Evolutionary conservation across 139 green algal species (phyloP).

Genomic region (Chlorella ohadii): DNA sequence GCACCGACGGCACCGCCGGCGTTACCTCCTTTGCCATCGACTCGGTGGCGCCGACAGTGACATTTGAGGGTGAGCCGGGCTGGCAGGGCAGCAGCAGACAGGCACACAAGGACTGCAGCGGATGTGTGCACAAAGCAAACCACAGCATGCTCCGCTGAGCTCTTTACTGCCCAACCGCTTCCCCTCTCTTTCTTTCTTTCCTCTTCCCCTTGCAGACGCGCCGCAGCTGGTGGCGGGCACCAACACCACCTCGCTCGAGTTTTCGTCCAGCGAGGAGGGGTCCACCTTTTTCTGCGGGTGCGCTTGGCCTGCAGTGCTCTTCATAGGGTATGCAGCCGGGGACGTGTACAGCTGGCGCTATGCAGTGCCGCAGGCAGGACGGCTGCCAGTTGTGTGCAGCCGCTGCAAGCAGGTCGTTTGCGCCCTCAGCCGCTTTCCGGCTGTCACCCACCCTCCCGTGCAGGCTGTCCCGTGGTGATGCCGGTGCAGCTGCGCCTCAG

Average conservation of each 20-base stretch:
- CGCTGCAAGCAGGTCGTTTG: too few relatives aligned
- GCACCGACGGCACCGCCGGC: neutral
- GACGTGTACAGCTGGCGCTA: too few relatives aligned
- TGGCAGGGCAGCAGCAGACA: too few relatives aligned
- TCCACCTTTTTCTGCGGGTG: slow-evolving; percentile 37
- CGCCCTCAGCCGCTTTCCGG: too few relatives aligned
- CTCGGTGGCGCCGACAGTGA: slow-evolving; percentile 26
- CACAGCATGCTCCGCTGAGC: too few relatives aligned
- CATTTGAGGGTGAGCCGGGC: slow-evolving; percentile 14
- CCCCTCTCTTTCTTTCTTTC: too few relatives aligned
- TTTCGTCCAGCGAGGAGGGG: slow-evolving; percentile 33
- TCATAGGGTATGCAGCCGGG: too few relatives aligned
- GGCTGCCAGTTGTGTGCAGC: neutral
- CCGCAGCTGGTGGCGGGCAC: neutral
- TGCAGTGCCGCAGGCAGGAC: too few relatives aligned
- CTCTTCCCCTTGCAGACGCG: slow-evolving; percentile 16
- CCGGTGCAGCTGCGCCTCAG: neutral
- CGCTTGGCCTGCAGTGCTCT: neutral
- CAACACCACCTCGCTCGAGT: neutral
- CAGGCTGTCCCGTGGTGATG: slow-evolving; percentile 1
- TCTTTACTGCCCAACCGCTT: too few relatives aligned
- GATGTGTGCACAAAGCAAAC: too few relatives aligned
- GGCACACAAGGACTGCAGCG: too few relatives aligned
- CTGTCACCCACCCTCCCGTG: neutral
- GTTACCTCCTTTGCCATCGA: slow-evolving; percentile 40